These are phyloP conservation scores for Rosa rugosa DNA, from an alignment of 306 rosid genomes.

Conservation along the genomic window DNA sequence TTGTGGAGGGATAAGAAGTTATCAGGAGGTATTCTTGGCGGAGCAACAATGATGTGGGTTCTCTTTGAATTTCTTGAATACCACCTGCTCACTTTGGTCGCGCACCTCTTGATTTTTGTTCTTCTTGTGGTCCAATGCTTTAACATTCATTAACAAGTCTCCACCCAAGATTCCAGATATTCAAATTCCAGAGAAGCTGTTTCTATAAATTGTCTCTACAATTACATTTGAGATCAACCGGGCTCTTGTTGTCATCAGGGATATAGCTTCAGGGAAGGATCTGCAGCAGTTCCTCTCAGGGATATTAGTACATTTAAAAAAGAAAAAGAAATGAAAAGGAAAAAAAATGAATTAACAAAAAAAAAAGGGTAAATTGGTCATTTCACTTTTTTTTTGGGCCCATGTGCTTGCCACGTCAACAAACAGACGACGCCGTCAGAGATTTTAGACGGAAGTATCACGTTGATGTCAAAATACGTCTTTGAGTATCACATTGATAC, in stretches of 20 bases:
- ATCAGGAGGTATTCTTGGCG: conserved; percentile 65
- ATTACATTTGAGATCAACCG: conserved; percentile 64
- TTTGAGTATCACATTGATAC: too few relatives aligned
- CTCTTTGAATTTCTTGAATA: conserved; percentile 77
- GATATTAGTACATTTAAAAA: too few relatives aligned
- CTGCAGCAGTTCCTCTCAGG: conserved; percentile 70
- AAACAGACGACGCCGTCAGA: too few relatives aligned
- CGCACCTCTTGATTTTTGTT: conserved; percentile 60
- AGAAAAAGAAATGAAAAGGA: too few relatives aligned
- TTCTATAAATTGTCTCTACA: conserved; percentile 67
- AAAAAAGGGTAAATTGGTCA: too few relatives aligned
- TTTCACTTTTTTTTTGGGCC: too few relatives aligned
- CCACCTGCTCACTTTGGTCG: conserved; percentile 68
- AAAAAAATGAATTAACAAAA: too few relatives aligned
- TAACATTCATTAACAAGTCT: conserved; percentile 75
- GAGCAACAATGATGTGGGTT: conserved; percentile 69
- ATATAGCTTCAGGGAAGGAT: conserved; percentile 91
- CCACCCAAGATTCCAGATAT: conserved; percentile 77
- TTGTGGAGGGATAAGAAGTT: conserved; percentile 93
- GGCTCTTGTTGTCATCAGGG: conserved; percentile 56
- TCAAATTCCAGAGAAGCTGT: conserved; percentile 74
- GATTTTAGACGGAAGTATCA: too few relatives aligned
- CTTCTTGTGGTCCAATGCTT: conserved; percentile 91
- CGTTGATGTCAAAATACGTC: too few relatives aligned
- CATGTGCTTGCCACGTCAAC: too few relatives aligned